A percentile compares a stretch with the other conserved stretches of the same genome.
Evolutionary conservation across 768 basidiomycete species (phyloP).

Genomic region (Suillus bovinus): DNA sequence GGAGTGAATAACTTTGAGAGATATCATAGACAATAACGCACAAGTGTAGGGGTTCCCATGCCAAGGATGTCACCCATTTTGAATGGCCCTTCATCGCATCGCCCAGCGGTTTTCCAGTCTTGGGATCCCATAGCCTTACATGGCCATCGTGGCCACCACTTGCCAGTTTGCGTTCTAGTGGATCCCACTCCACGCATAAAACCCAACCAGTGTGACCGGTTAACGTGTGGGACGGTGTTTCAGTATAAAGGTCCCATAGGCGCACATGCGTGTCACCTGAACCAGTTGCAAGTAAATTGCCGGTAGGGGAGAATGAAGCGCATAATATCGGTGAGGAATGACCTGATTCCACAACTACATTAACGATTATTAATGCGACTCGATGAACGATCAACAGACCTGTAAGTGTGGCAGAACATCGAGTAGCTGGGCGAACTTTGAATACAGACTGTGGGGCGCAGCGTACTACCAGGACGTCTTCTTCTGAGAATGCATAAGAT

Average conservation of each 20-base stretch:
- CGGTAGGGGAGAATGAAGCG: slow-evolving; percentile 94
- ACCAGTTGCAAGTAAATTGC: slow-evolving; percentile 88
- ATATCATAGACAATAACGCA: slow-evolving; percentile 36
- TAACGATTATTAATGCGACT: slow-evolving; percentile 10
- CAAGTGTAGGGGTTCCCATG: slow-evolving; percentile 97
- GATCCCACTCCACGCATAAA: slow-evolving; percentile 96
- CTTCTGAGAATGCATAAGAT: slow-evolving; percentile 71
- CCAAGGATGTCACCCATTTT: slow-evolving; percentile 94
- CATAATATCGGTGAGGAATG: slow-evolving; percentile 94
- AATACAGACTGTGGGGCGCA: slow-evolving; percentile 97
- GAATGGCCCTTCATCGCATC: slow-evolving; percentile 90
- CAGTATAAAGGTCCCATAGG: slow-evolving; percentile 92
- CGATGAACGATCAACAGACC: slow-evolving; percentile 45
- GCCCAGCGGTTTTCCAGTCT: slow-evolving; percentile 84
- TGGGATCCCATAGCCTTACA: slow-evolving; percentile 92
- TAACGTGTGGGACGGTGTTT: slow-evolving; percentile 86
- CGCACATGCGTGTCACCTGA: slow-evolving; percentile 93
- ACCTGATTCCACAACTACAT: slow-evolving; percentile 44
- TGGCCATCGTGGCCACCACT: slow-evolving; percentile 95
- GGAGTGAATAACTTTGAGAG: slow-evolving; percentile 10
- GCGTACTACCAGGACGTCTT: slow-evolving; percentile 85
- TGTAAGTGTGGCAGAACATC: slow-evolving; percentile 91
- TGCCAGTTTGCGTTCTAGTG: slow-evolving; percentile 85
- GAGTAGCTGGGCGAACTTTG: slow-evolving; percentile 87
- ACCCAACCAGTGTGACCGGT: slow-evolving; percentile 95